Percentiles rank a stretch among this genome's conserved stretches.
Evolutionary conservation across 352 stramenopile species (phyloP).

Genomic region (Globisporangium nagaii): DNA sequence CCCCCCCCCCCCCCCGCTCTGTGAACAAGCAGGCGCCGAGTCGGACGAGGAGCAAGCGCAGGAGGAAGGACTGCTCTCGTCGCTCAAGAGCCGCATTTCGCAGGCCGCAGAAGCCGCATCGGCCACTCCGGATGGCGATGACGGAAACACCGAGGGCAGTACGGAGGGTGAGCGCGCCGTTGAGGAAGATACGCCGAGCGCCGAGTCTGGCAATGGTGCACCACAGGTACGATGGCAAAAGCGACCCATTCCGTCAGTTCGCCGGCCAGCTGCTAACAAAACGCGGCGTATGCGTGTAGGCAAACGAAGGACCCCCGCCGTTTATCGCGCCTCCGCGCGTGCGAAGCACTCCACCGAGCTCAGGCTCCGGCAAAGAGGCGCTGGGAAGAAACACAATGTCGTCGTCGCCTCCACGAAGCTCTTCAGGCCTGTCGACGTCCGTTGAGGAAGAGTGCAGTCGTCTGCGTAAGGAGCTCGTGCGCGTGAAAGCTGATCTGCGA

Average conservation of each 20-base stretch:
- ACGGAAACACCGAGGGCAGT: neutral
- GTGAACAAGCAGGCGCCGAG: slow-evolving; percentile 12
- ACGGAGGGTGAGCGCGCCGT: neutral
- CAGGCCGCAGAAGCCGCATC: slow-evolving; percentile 11
- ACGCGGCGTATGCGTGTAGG: neutral
- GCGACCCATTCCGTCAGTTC: too few species aligned
- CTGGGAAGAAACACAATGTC: slow-evolving; percentile 23
- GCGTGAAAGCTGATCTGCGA: slow-evolving; percentile 44
- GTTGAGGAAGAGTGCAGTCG: slow-evolving; percentile 22
- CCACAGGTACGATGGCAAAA: neutral
- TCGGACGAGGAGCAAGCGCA: slow-evolving; percentile 4
- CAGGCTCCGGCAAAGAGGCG: slow-evolving; percentile 22
- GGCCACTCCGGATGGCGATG: slow-evolving; percentile 7
- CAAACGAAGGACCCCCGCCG: neutral
- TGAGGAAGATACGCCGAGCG: neutral
- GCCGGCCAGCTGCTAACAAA: too few species aligned
- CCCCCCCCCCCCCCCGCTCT: slow-evolving; percentile 4
- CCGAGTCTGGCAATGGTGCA: neutral
- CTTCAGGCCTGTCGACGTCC: slow-evolving; percentile 5
- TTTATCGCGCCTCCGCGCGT: neutral
- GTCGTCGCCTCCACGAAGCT: slow-evolving; percentile 9
- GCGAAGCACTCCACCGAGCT: slow-evolving; percentile 17
- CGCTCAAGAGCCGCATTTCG: slow-evolving; percentile 7
- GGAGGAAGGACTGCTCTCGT: slow-evolving; percentile 4
- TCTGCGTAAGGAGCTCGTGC: slow-evolving; percentile 50